Conservation (phyloP, 192 early-diverging fungal genomes). For the Phlyctochytrium bullatum region DNA sequence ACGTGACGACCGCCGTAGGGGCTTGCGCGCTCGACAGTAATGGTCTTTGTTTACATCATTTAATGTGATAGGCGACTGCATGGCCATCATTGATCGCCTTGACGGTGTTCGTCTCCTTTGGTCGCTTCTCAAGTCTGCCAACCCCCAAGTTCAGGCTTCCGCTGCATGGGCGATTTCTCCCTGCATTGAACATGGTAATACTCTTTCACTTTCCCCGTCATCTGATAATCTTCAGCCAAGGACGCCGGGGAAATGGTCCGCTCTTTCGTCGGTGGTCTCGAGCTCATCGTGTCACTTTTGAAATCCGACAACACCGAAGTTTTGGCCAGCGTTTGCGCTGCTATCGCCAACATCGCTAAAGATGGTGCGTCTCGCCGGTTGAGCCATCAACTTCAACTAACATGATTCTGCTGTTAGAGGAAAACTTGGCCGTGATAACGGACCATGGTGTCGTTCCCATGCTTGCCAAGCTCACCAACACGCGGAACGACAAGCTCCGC, state of each 20-base stretch:
- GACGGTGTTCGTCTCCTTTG: conserved; percentile 64
- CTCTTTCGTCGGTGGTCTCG: conserved; percentile 66
- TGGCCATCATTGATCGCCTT: conserved; percentile 61
- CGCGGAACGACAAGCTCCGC: conserved; percentile 57
- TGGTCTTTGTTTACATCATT: not conserved
- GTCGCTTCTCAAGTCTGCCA: conserved; percentile 62
- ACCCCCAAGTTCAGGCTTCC: conserved; percentile 58
- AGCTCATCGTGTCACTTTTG: conserved; percentile 63
- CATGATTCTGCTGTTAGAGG: conserved; percentile 36
- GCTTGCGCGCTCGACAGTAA: conserved; percentile 58
- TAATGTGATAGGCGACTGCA: conserved; percentile 48
- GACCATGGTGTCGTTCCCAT: conserved; percentile 69
- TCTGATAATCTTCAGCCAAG: conserved; percentile 41
- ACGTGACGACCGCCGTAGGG: conserved; percentile 63
- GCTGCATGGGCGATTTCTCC: conserved; percentile 69
- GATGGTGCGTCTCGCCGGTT: conserved; percentile 37
- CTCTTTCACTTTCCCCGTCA: not conserved
- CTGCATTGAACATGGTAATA: conserved; percentile 64
- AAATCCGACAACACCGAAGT: conserved; percentile 60
- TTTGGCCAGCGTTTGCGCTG: conserved; percentile 60
- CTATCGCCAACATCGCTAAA: conserved; percentile 68
- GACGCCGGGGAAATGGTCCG: conserved; percentile 70
- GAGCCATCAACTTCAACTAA: not conserved
- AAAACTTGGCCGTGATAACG: conserved; percentile 69
- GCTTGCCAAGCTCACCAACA: conserved; percentile 61